Evolutionary conservation across 192 early-diverging fungal species (phyloP), one percentile per base, ranked within the genome.

Genomic region (Backusella tarrabulga): DNA sequence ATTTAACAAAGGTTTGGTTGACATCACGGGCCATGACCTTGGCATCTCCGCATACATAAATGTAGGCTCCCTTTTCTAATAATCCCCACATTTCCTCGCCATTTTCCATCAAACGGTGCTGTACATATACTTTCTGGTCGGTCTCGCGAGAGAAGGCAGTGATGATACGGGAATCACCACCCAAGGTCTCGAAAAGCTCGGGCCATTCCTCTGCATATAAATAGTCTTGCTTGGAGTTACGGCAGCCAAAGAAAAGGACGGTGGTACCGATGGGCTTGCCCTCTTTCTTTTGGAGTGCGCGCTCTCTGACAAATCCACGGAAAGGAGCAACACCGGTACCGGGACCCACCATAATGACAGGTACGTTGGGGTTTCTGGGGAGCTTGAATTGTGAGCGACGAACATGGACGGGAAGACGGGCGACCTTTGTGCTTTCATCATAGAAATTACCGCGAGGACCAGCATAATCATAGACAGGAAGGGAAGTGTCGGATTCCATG

Each of bases 291-390:
- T 88, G 87, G 44, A 84, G 77, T 4, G 92, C 90, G 68, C 98
- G 94, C 79, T 99, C 98, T 71, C 93, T 91, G 12, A 98, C 81
- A 78, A 99, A 99, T 4, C 93, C 98, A 63, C 98, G 90, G 92
- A 99, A 98, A 34, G 98, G 98, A 19, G 98, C 98, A 44, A 99
- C 94, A 56, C 98, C 98, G 4, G 98, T 99, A 63, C 98, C 98
- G n/a, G 98, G 98, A 0, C 98, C 98, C 38, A 99, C 86, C 98
- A 99, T 99, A 38, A 99, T 90, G 75, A 99, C 84, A 19, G 98
- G 98, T 12, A 90, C 79, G 8, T 86, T 75, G 52, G 87, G 80
- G 77, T 97, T 92, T 32, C 88, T 82, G n/a, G 98, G 98, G 67
- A 99, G 87, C 56, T 94, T 92, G 89, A 99, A 99, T 60, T 90